Base-by-base conservation (phyloP, 441 rosid genomes). In the Gossypium aridum region DNA sequence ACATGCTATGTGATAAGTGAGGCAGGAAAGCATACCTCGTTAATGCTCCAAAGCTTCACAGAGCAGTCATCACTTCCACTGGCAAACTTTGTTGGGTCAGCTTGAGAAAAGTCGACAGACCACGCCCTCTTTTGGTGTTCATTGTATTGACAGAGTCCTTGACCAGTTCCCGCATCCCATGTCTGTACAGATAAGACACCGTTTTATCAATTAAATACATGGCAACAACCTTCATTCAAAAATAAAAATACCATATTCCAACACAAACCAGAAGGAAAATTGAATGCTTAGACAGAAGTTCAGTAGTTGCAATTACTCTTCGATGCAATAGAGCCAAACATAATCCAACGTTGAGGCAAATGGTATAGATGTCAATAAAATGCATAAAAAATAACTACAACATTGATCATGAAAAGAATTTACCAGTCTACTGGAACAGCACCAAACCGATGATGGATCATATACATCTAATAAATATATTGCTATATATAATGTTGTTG, bases 1-100 rank as follows among this genome's bases (percentile, higher is more conserved):
- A 20, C 43, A 49, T 31, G 60, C 16, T 37, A 49, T 16, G 6
- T 31, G 13, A 26, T 25, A 63, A 37, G 66, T 31, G 31, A 67
- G 74, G 47, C 54, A 72, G 72, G 78, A 77, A 83, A 64, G 10
- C 77, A 57, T 83, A 56, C 96, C 91, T 92, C 92, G 73, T 86
- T 93, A 75, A 93, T 80, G 80, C 85, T 93, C 96, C 98, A 93
- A 53, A 93, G 84, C 81, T 91, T 91, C 75, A 93, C 94, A 22
- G 90, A 85, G 78, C 93, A 91, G 61, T 93, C 98, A 77, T 93
- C 97, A 79, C 97, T 93, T 81, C 98, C 98, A 72, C 97, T 90
- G 73, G 88, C 98, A 68, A 92, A 86, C 82, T 80, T 88, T 73
- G 87, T 87, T 4, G 96, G 96, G 80, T 86, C 90, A 49, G 83